Base-by-base conservation (phyloP, 1,284 basidiomycete genomes). In the Takashimella tepidaria region DNA sequence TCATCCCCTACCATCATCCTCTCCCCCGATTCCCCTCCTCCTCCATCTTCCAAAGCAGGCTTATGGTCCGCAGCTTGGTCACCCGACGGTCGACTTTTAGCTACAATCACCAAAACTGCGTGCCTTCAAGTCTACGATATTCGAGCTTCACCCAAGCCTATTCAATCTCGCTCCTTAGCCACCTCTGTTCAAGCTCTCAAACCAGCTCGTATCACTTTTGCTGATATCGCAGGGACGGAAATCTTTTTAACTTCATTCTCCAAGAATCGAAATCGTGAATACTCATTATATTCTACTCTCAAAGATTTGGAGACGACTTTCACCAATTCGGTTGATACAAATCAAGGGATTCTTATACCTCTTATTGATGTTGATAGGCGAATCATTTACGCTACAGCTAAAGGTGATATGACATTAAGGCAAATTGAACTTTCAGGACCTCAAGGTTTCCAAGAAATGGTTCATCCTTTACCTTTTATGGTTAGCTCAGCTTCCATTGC, bases 351-450 rank as follows among this genome's bases (percentile, higher is more conserved):
- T 0, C 60, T 78, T 5, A 56, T 72, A 4, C 73, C 77, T 0
- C 26, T 74, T 1, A 67, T 77, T 5, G 78, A 79, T 52, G 52
- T 69, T 24, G 66, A 73, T 43, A 57, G 78, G 10, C 61, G 62
- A 4, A 75, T 78, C 45, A 68, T 77, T 5, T 78, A 76, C 54
- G 47, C 74, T 2, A 62, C 69, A 0, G 76, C 73, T 0, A 62
- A 66, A 56, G 77, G 77, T 1, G 77, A 79, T 62, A 76, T 76
- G 72, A 72, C 66, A 0, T 48, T 78, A 20, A 67, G 72, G 4
- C 77, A 77, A 64, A 57, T 75, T 45, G 77, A 78, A 56, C 51
- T 78, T 1, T 61, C 64, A 1, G 70, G 69, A 4, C 66, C 69
- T 4, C 50, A 57, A 13, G 70, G 68, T 21, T 73, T 69, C 51